Base-by-base conservation (phyloP, 208 protist genomes). In the Naegleria gruberi region DNA sequence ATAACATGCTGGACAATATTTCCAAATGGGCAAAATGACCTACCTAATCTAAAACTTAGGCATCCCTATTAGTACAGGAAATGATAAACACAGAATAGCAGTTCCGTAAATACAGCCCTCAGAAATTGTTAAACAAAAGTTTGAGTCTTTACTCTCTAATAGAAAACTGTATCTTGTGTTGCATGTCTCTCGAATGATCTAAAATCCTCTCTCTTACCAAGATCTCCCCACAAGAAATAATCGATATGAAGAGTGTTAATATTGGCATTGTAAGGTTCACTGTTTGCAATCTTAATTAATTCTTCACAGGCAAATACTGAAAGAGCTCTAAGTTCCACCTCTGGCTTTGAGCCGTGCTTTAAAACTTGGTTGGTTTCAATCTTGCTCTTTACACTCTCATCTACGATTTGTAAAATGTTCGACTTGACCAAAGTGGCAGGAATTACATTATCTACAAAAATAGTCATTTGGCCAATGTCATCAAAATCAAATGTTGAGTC, bases 361-460 rank as follows among this genome's bases (percentile, higher is more conserved):
- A 85, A 37, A 17, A 17, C 5, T 19, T 26, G 30, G 0, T 17
- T 30, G 8, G 26, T 34, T 34, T n/a, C 4, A 42, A 46, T 44
- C 7, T 85, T 85, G 26, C 8, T 4, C 10, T 46, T 45, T n/a
- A 85, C 0, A 2, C 26, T 45, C 34, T 85, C 82, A 46, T 44
- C 37, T 17, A 51, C 12, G 0, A 85, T 46, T 45, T 85, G 12
- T 46, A 85, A 40, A 85, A 85, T 17, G 12, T 42, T 42, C 37
- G 23, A 1, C 10, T 85, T 85, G 1, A 85, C 23, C 10, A 85
- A 15, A 15, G 34, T 40, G 17, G 41, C 37, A 34, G 82, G 82
- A 43, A 85, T 46, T 7, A 85, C 82, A 85, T 85, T 85, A n/a
- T 85, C 82, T 1, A 46, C 82, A 85, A 85, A 85, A 26, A 85